Base-by-base conservation (phyloP, 2,329 filamentous ascomycete species). In the Orbilia brochopaga region DNA sequence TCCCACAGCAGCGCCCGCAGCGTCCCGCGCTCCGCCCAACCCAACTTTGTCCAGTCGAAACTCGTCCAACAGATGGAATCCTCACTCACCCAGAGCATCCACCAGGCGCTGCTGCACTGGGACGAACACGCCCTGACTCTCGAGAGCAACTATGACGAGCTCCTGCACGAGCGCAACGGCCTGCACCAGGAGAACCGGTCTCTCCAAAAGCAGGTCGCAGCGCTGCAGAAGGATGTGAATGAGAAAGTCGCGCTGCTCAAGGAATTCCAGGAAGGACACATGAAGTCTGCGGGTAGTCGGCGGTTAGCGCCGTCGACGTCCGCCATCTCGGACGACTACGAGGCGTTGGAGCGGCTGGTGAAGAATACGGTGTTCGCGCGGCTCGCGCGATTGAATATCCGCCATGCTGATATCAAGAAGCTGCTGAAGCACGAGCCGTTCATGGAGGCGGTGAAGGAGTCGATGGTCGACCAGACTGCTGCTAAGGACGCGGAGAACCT, bases 211-310 rank as follows among this genome's bases (percentile, higher is more conserved):
- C 59, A 55, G 15, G 56, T 65, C 2, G 62, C 64, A 17, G 15
- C 51, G 15, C 23, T 72, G n/a, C 60, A 72, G 19, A 59, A 64
- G 13, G 67, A 72, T 6, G 60, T 64, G 11, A 61, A 65, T 19
- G 55, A 59, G 8, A 65, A 64, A 48, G 60, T 72, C 37, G 55
- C 50, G 1, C 44, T 64, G 13, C 23, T 72, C 13, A 60, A 60
- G 21, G 67, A 72, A 15, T 72, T 72, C 42, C 67, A 72, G 52
- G 61, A 60, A 7, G 67, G 56, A 1, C 67, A 72, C n/a, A 50
- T 72, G 50, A 64, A 72, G 35, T 65, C 59, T n/a, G 11, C 67
- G 0, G 67, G 60, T 11, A 60, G 30, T 32, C 64, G 56, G 32
- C 51, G 62, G 40, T 32, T 72, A 0, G 42, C 60, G 8, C 60